These are phyloP conservation scores for Talaromyces sp. DNA, from an alignment of 2,329 filamentous ascomycete species.

Conservation along the genomic window DNA sequence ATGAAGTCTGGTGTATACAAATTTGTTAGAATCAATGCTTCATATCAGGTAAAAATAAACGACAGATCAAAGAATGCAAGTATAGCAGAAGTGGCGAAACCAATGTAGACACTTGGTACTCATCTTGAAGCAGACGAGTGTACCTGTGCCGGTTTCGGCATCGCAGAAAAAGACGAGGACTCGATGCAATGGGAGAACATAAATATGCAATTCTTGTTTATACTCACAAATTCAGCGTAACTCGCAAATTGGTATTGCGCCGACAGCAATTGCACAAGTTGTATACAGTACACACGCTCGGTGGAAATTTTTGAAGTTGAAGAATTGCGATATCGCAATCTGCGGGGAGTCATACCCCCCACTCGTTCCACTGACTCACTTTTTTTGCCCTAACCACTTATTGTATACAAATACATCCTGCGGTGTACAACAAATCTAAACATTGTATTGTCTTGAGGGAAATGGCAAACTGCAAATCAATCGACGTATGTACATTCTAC, in stretches of 20 bases:
- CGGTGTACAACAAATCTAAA: not conserved
- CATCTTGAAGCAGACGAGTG: not conserved
- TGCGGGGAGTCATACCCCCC: conserved; percentile 10
- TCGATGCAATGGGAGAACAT: not conserved
- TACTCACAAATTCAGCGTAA: not conserved
- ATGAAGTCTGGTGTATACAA: not conserved
- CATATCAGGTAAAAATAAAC: too few relatives aligned
- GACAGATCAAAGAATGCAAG: not conserved
- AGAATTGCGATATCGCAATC: conserved; percentile 14
- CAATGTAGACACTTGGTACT: not conserved
- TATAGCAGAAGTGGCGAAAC: not conserved
- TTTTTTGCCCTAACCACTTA: not conserved
- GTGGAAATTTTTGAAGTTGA: conserved; percentile 2
- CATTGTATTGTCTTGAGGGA: not conserved
- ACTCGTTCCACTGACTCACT: not conserved
- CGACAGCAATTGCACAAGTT: not conserved
- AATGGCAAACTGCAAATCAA: not conserved
- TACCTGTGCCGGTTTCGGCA: conserved; percentile 3
- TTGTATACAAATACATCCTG: not conserved
- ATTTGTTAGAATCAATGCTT: not conserved
- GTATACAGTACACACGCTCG: not conserved
- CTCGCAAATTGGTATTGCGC: not conserved
- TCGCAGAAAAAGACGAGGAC: not conserved
- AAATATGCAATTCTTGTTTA: not conserved
- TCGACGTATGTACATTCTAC: not conserved